These are phyloP conservation scores for Claviceps pazoutovae DNA, from an alignment of 2,329 filamentous ascomycete genomes.

Conservation along the genomic window DNA sequence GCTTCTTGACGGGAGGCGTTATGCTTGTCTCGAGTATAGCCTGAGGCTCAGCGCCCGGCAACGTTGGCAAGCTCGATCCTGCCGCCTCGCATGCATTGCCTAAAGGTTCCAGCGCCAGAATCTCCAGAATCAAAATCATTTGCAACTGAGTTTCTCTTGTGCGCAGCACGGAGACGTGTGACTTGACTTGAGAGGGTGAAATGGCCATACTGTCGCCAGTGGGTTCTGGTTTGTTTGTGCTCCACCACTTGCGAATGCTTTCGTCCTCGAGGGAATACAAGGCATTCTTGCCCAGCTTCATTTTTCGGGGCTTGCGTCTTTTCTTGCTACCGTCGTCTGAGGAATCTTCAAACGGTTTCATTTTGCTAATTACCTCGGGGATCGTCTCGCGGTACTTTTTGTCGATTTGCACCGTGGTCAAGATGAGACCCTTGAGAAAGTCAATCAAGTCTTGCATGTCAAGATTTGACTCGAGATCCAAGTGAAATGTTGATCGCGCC, in stretches of 20 bases:
- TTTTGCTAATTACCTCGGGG: slow-evolving; percentile 43
- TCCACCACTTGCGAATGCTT: slow-evolving; percentile 58
- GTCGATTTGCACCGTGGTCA: slow-evolving; percentile 54
- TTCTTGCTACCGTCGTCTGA: slow-evolving; percentile 33
- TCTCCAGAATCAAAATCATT: slow-evolving; percentile 65
- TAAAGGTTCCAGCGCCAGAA: slow-evolving; percentile 53
- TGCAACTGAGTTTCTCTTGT: slow-evolving; percentile 69
- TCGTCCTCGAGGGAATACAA: slow-evolving; percentile 54
- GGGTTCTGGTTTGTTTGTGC: slow-evolving; percentile 35
- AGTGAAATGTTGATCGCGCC: slow-evolving; percentile 55
- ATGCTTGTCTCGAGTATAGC: slow-evolving; percentile 15
- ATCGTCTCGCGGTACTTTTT: slow-evolving; percentile 68
- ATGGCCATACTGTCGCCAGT: slow-evolving; percentile 34
- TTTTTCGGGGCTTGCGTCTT: slow-evolving; percentile 46
- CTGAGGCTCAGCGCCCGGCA: slow-evolving; percentile 22
- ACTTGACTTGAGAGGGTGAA: slow-evolving; percentile 40
- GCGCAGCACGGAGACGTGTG: slow-evolving; percentile 50
- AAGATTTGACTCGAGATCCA: slow-evolving; percentile 45
- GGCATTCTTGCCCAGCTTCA: slow-evolving; percentile 53
- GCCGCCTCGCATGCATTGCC: slow-evolving; percentile 25
- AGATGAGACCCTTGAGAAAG: slow-evolving; percentile 55
- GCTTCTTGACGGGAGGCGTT: slow-evolving; percentile 33
- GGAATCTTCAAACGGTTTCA: slow-evolving; percentile 41
- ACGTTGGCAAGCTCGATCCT: slow-evolving; percentile 33
- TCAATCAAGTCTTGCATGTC: slow-evolving; percentile 49